These are phyloP conservation scores for Pleurotus platypus DNA, from an alignment of 768 basidiomycete species.

Conservation along the genomic window DNA sequence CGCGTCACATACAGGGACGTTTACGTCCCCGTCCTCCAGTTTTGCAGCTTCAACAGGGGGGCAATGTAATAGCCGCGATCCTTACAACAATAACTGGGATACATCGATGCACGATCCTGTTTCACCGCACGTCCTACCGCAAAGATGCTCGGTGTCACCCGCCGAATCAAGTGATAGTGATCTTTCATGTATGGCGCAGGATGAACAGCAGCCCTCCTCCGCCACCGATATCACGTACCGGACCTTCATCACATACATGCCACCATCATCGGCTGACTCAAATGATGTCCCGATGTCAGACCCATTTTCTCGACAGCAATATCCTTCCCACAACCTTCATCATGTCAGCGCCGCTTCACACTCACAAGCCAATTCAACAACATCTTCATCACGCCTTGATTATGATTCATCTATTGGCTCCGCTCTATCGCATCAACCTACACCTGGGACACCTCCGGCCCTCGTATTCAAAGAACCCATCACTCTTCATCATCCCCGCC, in stretches of 20 bases:
- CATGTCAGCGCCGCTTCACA: constrained; percentile 7
- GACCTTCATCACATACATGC: background rate
- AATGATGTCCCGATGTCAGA: background rate
- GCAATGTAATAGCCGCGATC: background rate
- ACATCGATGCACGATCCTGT: background rate
- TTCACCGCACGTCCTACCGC: background rate
- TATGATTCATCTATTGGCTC: constrained; percentile 5
- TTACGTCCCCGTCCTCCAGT: background rate
- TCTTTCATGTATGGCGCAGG: constrained; percentile 4
- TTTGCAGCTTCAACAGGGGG: background rate
- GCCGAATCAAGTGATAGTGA: constrained; percentile 9
- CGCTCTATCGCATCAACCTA: constrained; percentile 1
- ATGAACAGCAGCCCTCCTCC: background rate
- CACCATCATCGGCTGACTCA: background rate
- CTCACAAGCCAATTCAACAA: background rate
- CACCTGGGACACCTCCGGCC: constrained; percentile 7
- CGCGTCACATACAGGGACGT: background rate
- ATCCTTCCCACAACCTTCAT: background rate
- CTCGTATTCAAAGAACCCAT: constrained; percentile 20
- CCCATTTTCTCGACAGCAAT: background rate
- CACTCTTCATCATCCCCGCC: constrained; percentile 43
- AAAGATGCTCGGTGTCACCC: constrained; percentile 1
- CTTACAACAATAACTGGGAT: background rate
- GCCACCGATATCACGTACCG: background rate
- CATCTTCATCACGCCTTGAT: constrained; percentile 6